A percentile compares a stretch with the other conserved stretches of the same genome.
Conservation (phyloP, 768 basidiomycete genomes). For the Clathrus columnatus region DNA sequence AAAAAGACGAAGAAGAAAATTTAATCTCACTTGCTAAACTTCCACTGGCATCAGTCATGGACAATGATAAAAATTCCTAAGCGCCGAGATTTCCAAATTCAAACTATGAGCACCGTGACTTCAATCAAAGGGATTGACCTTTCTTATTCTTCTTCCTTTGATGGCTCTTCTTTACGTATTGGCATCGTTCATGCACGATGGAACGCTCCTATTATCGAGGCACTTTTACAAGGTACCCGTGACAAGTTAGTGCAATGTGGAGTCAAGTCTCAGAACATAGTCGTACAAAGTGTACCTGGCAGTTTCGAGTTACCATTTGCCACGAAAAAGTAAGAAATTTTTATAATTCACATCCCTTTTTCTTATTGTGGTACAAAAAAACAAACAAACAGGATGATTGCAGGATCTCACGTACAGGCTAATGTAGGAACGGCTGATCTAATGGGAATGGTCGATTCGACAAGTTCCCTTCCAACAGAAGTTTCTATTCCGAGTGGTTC, state of each 20-base stretch:
- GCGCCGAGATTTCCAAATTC: background rate
- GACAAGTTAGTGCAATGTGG: conserved; percentile 75
- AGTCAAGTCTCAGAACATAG: conserved; percentile 84
- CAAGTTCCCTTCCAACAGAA: conserved; percentile 38
- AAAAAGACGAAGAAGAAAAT: background rate
- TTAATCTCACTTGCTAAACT: background rate
- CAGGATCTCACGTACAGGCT: conserved; percentile 77
- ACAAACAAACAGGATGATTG: conserved; percentile 57
- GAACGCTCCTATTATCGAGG: conserved; percentile 84
- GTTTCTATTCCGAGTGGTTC: conserved; percentile 45
- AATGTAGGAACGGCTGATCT: conserved; percentile 74
- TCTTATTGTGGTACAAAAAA: conserved; percentile 4
- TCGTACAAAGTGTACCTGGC: conserved; percentile 87
- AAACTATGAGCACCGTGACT: conserved; percentile 46
- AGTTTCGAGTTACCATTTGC: conserved; percentile 89
- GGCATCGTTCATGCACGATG: conserved; percentile 95
- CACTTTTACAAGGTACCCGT: conserved; percentile 73
- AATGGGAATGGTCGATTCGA: conserved; percentile 59
- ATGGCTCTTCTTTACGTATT: conserved; percentile 74
- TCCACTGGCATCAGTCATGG: too few relatives aligned
- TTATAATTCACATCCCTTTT: conserved; percentile 5
- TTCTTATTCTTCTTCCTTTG: conserved; percentile 45
- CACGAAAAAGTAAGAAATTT: conserved; percentile 61
- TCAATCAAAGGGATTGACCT: conserved; percentile 72
- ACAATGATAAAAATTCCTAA: too few relatives aligned